phyloP scores from a whole-genome alignment of 2,329 filamentous ascomycete species.

The Knoxdaviesia capensis region DNA sequence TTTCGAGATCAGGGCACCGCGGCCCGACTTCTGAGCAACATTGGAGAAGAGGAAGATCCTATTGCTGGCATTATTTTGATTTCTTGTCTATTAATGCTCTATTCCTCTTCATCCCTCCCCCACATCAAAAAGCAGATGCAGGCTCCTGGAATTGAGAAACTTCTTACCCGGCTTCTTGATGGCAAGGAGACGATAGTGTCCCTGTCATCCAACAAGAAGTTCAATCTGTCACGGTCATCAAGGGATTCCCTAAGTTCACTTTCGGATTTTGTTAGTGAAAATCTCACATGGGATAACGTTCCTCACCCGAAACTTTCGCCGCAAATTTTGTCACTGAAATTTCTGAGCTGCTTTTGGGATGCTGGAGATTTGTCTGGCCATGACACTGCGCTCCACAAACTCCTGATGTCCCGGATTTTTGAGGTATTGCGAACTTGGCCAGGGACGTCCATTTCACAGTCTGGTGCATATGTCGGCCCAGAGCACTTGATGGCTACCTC shows the following conservation, averaged over 20 bases:
- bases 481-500: slow-evolving; percentile 15
- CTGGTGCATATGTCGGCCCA: not conserved
- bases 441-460: too few species aligned
- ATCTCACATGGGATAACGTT: slow-evolving; percentile 36
- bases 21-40: slow-evolving; percentile 41
- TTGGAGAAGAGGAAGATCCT: slow-evolving; percentile 37
- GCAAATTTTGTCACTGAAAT: slow-evolving; percentile 34
- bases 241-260: too few species aligned
- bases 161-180: slow-evolving; percentile 35
- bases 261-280: too few species aligned
- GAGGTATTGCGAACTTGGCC: too few species aligned
- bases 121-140: slow-evolving; percentile 37
- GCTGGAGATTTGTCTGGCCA: too few species aligned
- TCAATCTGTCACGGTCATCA: slow-evolving; percentile 40
- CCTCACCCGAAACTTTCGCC: slow-evolving; percentile 34
- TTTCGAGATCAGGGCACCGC: slow-evolving; percentile 60
- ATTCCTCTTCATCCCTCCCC: slow-evolving; percentile 37
- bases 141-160: slow-evolving; percentile 28
- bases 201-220: slow-evolving; percentile 42
- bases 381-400: too few species aligned
- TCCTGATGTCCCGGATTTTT: too few species aligned
- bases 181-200: slow-evolving; percentile 32
- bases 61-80: slow-evolving; percentile 42
- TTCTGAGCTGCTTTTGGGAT: not conserved
- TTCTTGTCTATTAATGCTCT: slow-evolving; percentile 41